Evolutionary conservation across 805 yeast species (phyloP).

Genomic region (Blastobotrys parvus): DNA sequence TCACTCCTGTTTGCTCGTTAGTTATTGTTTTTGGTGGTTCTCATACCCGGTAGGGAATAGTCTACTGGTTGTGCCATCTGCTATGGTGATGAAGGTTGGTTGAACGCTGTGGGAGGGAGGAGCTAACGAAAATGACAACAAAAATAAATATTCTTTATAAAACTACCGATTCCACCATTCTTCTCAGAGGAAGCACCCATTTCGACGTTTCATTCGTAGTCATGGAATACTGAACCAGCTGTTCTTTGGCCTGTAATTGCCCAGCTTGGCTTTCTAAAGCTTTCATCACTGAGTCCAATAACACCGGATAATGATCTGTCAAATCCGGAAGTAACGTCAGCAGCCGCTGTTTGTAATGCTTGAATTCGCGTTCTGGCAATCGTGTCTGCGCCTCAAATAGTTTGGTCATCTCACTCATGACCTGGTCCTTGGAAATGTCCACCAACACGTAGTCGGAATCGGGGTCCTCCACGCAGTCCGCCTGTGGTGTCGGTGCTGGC

Average conservation of each 20-base stretch:
- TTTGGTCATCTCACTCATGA: neutral
- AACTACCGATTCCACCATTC: no score
- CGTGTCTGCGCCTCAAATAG: slow-evolving; percentile 8
- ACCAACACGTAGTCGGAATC: neutral
- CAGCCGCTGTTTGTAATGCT: slow-evolving; percentile 20
- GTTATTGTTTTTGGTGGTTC: neutral
- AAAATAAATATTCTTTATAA: no score
- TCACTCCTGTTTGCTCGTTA: slow-evolving; percentile 38
- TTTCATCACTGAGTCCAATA: neutral
- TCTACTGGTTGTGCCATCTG: slow-evolving; percentile 12
- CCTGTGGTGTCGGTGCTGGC: slow-evolving; percentile 2
- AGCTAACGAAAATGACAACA: no score
- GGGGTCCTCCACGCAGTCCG: slow-evolving; percentile 1
- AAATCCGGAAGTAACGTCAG: slow-evolving; percentile 9
- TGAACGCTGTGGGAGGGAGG: no score
- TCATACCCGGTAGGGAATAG: slow-evolving; percentile 30
- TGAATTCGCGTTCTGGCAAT: slow-evolving; percentile 16
- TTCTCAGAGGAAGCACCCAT: no score
- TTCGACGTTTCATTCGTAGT: slow-evolving; percentile 45
- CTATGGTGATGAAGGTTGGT: no score
- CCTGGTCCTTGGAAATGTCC: neutral
- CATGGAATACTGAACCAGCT: slow-evolving; percentile 46
- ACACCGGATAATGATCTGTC: neutral
- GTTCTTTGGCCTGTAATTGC: slow-evolving; percentile 19
- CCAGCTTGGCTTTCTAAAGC: neutral